A percentile compares a stretch with the other conserved stretches of the same genome.
phyloP scores from a whole-genome alignment of 2,329 filamentous ascomycete genomes.

The Phyllosticta capitalensis region DNA sequence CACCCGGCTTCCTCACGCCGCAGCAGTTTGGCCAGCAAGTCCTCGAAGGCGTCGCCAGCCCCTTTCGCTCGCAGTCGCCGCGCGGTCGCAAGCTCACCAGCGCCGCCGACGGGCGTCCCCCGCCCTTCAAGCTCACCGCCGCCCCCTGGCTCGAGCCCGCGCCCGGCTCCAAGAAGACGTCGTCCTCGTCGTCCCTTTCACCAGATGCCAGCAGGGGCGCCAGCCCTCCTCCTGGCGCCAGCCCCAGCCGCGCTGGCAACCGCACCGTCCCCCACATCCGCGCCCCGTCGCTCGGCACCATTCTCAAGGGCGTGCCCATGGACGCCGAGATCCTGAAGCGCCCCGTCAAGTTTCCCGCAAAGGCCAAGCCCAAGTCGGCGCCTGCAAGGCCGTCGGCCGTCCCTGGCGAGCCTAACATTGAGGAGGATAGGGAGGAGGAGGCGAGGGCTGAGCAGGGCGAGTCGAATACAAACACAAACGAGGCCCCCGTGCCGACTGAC shows the following conservation, averaged over 20 bases:
- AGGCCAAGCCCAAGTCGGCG: neutral
- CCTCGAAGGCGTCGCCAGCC: conserved; percentile 20
- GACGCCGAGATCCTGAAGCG: conserved; percentile 25
- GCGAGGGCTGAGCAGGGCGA: neutral
- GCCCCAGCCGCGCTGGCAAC: neutral
- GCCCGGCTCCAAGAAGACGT: neutral
- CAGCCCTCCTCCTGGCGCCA: neutral
- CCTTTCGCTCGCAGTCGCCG: conserved; percentile 26
- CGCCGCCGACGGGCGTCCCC: neutral
- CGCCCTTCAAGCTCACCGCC: neutral
- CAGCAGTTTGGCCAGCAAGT: conserved; percentile 24
- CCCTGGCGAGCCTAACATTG: neutral
- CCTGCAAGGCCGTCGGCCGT: neutral
- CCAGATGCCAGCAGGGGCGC: neutral
- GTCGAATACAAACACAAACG: neutral
- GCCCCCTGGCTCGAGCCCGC: neutral
- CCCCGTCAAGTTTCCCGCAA: conserved; percentile 25
- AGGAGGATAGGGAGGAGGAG: neutral
- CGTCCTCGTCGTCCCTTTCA: neutral
- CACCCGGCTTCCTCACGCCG: conserved; percentile 24
- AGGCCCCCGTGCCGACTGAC: neutral
- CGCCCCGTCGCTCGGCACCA: neutral
- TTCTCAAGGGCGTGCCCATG: neutral
- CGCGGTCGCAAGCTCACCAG: conserved; percentile 23
- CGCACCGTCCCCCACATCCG: neutral